Percentiles rank a stretch among this genome's conserved stretches.
Conservation (phyloP, 2,329 filamentous ascomycete species). For the Fusarium begoniae region DNA sequence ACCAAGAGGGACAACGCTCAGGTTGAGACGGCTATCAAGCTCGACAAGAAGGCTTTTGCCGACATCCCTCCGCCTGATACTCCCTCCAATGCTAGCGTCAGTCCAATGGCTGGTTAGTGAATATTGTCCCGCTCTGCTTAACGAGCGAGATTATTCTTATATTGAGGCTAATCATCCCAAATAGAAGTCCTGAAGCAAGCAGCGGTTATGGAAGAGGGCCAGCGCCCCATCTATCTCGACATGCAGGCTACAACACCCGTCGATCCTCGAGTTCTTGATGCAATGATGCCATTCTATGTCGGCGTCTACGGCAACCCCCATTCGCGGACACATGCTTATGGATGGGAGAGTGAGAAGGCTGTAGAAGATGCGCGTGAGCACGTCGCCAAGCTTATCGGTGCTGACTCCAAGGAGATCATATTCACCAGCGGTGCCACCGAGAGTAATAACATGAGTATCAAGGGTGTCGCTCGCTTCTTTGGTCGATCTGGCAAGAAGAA, state of each 20-base stretch:
- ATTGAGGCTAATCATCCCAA: slow-evolving; percentile 22
- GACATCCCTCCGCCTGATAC: slow-evolving; percentile 53
- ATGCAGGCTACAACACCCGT: slow-evolving; percentile 98
- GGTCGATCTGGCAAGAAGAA: slow-evolving; percentile 94
- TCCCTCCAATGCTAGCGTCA: slow-evolving; percentile 69
- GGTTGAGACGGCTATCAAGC: slow-evolving; percentile 86
- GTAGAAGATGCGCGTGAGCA: slow-evolving; percentile 87
- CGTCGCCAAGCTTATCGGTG: slow-evolving; percentile 87
- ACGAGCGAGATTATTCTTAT: neutral
- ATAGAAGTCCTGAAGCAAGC: slow-evolving; percentile 87
- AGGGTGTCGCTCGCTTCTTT: slow-evolving; percentile 96
- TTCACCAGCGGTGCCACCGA: slow-evolving; percentile 98
- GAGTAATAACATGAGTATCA: slow-evolving; percentile 99
- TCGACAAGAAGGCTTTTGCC: slow-evolving; percentile 86
- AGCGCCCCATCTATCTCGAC: slow-evolving; percentile 94
- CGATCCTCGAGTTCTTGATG: slow-evolving; percentile 92
- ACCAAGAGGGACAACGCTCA: slow-evolving; percentile 82
- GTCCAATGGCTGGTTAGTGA: slow-evolving; percentile 71
- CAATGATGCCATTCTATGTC: slow-evolving; percentile 95
- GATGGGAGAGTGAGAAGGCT: slow-evolving; percentile 97
- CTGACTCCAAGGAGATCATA: slow-evolving; percentile 97
- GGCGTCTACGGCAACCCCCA: slow-evolving; percentile 97
- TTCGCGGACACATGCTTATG: slow-evolving; percentile 96
- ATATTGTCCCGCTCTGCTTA: neutral
- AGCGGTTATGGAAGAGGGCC: slow-evolving; percentile 90